Evolutionary conservation across 192 early-diverging fungal genomes (phyloP).

Genomic region (Coemansia sp.): DNA sequence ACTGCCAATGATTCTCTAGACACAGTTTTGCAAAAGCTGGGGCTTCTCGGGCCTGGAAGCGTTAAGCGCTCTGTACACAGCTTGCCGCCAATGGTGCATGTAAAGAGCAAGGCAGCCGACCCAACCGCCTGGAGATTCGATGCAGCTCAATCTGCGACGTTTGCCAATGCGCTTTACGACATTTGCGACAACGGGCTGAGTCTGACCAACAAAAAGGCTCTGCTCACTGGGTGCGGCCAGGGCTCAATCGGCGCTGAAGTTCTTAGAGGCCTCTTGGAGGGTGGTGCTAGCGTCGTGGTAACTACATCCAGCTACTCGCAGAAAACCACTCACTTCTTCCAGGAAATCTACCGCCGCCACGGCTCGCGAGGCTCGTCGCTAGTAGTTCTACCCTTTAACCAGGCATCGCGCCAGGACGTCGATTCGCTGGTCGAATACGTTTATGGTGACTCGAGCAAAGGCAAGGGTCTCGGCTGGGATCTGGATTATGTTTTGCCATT

Average conservation of each 20-base stretch:
- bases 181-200: conserved; percentile 62
- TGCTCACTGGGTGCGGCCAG: conserved; percentile 90
- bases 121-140: conserved; percentile 41
- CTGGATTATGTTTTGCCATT: conserved; percentile 95
- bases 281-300: conserved; percentile 63
- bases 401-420: conserved; percentile 81
- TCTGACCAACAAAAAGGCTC: conserved; percentile 75
- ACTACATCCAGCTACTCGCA: conserved; percentile 82
- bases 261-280: conserved; percentile 78
- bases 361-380: conserved; percentile 85
- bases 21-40: conserved; percentile 28
- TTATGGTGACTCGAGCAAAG: conserved; percentile 61
- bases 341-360: conserved; percentile 76
- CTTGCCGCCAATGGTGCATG: conserved; percentile 60
- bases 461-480: conserved; percentile 81
- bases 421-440: conserved; percentile 77
- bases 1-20: conserved; percentile 14
- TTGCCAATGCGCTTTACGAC: conserved; percentile 63
- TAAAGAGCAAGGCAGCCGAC: conserved; percentile 29
- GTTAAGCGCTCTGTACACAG: neutral
- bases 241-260: conserved; percentile 90
- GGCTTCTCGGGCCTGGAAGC: neutral
- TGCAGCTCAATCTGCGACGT: conserved; percentile 1
- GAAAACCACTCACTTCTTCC: conserved; percentile 77
- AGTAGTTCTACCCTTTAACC: conserved; percentile 94